phyloP scores from a whole-genome alignment of 2,329 filamentous ascomycete species.

The Huntiella savannae region DNA sequence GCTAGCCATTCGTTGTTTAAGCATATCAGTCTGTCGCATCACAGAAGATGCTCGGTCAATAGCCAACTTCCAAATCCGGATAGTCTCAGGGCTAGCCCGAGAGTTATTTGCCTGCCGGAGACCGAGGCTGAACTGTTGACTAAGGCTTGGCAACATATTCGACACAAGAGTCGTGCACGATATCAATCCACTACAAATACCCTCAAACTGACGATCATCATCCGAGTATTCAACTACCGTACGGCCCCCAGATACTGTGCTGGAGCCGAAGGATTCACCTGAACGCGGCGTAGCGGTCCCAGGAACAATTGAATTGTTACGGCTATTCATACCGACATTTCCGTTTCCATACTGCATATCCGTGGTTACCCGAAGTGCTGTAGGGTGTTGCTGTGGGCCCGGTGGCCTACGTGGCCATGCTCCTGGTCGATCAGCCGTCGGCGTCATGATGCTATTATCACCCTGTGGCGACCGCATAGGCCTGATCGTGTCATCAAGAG shows the following conservation, averaged over 20 bases:
- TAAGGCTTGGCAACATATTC: slow-evolving; percentile 50
- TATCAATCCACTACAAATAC: slow-evolving; percentile 59
- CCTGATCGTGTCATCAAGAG: slow-evolving; percentile 28
- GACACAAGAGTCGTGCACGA: slow-evolving; percentile 56
- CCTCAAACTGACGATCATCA: slow-evolving; percentile 66
- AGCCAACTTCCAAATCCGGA: slow-evolving; percentile 49
- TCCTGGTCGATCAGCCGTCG: slow-evolving; percentile 29
- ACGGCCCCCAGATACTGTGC: slow-evolving; percentile 26
- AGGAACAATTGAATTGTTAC: slow-evolving; percentile 27
- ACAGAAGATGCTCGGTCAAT: slow-evolving; percentile 53
- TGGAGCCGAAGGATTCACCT: slow-evolving; percentile 57
- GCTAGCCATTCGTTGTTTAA: slow-evolving; percentile 53
- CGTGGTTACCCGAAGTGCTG: slow-evolving; percentile 37
- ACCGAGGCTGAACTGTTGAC: slow-evolving; percentile 43
- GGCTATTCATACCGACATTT: slow-evolving; percentile 16
- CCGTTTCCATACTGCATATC: slow-evolving; percentile 33
- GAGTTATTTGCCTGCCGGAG: slow-evolving; percentile 44
- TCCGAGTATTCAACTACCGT: slow-evolving; percentile 45
- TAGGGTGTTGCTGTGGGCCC: slow-evolving; percentile 28
- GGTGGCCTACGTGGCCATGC: slow-evolving; percentile 19
- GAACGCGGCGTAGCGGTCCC: slow-evolving; percentile 57
- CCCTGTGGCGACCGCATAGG: slow-evolving; percentile 20
- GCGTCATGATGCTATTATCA: slow-evolving; percentile 20
- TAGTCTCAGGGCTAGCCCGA: slow-evolving; percentile 34
- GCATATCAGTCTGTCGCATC: slow-evolving; percentile 51